Percentiles rank a stretch among this genome's conserved stretches.
These are phyloP conservation scores for Orbilia quercus DNA, from an alignment of 2,329 filamentous ascomycete genomes.

Conservation along the genomic window DNA sequence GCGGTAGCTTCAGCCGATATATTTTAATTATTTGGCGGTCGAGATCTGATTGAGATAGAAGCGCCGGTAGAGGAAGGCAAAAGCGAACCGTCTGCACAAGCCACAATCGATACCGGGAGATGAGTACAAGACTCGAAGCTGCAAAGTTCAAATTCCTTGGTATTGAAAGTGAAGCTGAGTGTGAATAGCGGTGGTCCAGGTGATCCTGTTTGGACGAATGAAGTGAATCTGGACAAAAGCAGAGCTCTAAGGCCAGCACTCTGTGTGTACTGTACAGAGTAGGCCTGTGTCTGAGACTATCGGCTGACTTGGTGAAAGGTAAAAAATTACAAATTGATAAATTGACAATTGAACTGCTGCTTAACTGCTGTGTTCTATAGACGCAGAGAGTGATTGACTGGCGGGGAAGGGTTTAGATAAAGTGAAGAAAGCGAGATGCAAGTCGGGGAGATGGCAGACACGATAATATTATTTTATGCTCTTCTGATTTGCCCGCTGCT, in stretches of 20 bases:
- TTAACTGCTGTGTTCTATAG: too few relatives aligned
- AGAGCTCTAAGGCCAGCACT: too few relatives aligned
- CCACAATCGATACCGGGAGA: constrained; percentile 19
- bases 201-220: constrained; percentile 31
- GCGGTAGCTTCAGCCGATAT: neutral
- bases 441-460: constrained; percentile 18
- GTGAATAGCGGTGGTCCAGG: constrained; percentile 30
- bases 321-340: neutral
- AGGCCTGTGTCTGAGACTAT: constrained; percentile 9
- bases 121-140: constrained; percentile 8
- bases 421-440: constrained; percentile 9
- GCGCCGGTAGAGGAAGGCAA: constrained; percentile 34
- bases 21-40: neutral
- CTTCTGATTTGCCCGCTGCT: neutral
- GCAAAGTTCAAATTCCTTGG: constrained; percentile 39
- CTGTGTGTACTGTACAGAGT: too few relatives aligned
- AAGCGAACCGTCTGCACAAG: constrained; percentile 45
- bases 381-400: too few relatives aligned
- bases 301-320: constrained; percentile 47
- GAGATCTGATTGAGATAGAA: constrained; percentile 18
- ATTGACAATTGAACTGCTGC: neutral
- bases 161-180: constrained; percentile 6
- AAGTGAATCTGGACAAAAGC: neutral
- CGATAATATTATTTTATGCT: constrained; percentile 37
- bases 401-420: constrained; percentile 10